Evolutionary conservation across 2,329 filamentous ascomycete species (phyloP), one percentile per base, ranked within the genome.

Genomic region (Pseudocercospora fijiensis): DNA sequence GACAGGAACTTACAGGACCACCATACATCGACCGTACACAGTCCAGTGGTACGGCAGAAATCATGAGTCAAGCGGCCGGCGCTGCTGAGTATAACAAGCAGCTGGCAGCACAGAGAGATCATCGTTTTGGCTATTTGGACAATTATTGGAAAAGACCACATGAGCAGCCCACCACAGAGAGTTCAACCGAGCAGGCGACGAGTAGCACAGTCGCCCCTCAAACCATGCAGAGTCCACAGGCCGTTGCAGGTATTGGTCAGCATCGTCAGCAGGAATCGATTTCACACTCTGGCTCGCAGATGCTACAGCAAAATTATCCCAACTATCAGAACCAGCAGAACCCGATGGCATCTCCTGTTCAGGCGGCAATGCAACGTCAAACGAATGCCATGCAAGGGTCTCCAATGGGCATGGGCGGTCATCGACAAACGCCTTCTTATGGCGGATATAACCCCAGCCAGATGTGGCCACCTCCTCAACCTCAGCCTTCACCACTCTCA

Each of bases 21-120:
- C 84, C 92, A 9, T 99, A 97, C 78, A 89, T 94, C 76, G 95
- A 98, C 75, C 85, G 92, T 70, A 91, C 89, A 8, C 88, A 93
- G 75, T 83, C 91, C 10, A 90, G 89, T 67, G 86, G 88, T 28
- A 84, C 91, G 27, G 83, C 86, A 53, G 94, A 98, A 72, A 87
- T 98, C 60, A 83, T 95, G 68, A 89, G 90, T 52, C 92, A 97
- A 76, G 91, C 92, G 27, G 87, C 91, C 57, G 91, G 96, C 67
- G 90, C 94, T 18, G 91, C 92, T 63, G 94, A 98, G 70, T 96
- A 90, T 80, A 98, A 97, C 80, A 92, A 95, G 72, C 85, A 86
- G 53, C 83, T 98, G 58, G 92, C 90, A 72, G 86, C 90, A 70
- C 90, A 93, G 76, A 89, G 94, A 63, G 87, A 87, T 43, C 88